Evolutionary conservation across 805 yeast species (phyloP).

Genomic region (Ascoidea tarda): DNA sequence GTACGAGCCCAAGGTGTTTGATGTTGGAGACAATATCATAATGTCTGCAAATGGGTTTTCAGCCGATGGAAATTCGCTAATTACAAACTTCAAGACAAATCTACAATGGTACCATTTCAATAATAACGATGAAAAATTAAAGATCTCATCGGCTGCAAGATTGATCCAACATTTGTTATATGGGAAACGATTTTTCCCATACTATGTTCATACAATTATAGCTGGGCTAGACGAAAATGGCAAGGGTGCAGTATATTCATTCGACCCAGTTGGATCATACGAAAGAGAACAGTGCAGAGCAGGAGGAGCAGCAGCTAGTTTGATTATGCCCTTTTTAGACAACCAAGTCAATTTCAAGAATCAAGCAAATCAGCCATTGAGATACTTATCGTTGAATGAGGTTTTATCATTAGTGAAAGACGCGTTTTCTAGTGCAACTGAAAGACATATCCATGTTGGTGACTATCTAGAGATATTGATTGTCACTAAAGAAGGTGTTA

Average conservation of each 20-base stretch:
- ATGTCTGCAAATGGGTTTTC: conserved; percentile 93
- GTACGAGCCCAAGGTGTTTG: conserved; percentile 78
- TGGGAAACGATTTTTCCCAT: conserved; percentile 92
- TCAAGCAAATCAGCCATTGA: conserved; percentile 58
- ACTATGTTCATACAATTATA: conserved; percentile 86
- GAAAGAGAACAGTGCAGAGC: conserved; percentile 97
- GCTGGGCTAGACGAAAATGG: conserved; percentile 86
- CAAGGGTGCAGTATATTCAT: conserved; percentile 88
- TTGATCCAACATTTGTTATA: conserved; percentile 80
- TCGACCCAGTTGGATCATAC: conserved; percentile 96
- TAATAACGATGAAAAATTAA: conserved; percentile 55
- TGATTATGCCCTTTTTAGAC: conserved; percentile 95
- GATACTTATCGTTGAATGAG: conserved; percentile 66
- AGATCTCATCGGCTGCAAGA: conserved; percentile 70
- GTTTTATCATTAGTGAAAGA: conserved; percentile 81
- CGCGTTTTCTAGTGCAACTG: conserved; percentile 93
- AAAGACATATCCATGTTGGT: conserved; percentile 97
- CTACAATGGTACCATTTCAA: conserved; percentile 89
- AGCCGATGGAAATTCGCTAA: conserved; percentile 84
- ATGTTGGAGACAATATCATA: conserved; percentile 76
- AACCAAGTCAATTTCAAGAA: conserved; percentile 94
- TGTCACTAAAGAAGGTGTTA: conserved; percentile 87
- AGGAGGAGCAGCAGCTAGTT: conserved; percentile 92
- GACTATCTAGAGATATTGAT: conserved; percentile 87
- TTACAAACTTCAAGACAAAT: conserved; percentile 49